These are phyloP conservation scores for Suillus subalutaceus DNA, from an alignment of 768 basidiomycete genomes.

Conservation along the genomic window DNA sequence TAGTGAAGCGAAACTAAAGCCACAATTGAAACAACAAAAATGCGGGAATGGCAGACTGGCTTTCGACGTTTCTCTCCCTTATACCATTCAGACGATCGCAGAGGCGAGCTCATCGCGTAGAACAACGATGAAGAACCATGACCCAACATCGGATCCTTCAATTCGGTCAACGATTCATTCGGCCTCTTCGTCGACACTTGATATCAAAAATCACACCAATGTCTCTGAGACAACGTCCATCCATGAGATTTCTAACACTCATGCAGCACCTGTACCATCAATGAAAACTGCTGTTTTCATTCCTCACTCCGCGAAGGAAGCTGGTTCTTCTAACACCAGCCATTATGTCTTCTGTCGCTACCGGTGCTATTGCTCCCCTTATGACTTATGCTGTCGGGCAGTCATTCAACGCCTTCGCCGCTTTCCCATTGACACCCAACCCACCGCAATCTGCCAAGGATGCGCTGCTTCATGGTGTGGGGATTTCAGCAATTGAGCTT, in stretches of 20 bases:
- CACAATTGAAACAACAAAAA: constrained; percentile 27
- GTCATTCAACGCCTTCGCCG: constrained; percentile 72
- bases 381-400: constrained; percentile 85
- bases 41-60: neutral
- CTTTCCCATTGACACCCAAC: constrained; percentile 48
- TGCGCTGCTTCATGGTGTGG: constrained; percentile 57
- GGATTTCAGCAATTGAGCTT: constrained; percentile 65
- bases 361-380: constrained; percentile 78
- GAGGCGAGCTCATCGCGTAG: constrained; percentile 26
- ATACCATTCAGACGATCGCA: constrained; percentile 11
- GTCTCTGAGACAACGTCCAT: constrained; percentile 18
- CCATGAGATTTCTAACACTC: constrained; percentile 22
- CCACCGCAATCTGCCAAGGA: constrained; percentile 48
- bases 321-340: constrained; percentile 66
- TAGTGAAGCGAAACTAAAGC: constrained; percentile 22
- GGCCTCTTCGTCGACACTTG: constrained; percentile 22
- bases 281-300: constrained; percentile 69
- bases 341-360: constrained; percentile 56
- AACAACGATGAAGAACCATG: constrained; percentile 36
- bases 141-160: constrained; percentile 25
- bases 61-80: constrained; percentile 20
- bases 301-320: constrained; percentile 59
- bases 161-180: constrained; percentile 20
- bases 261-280: constrained; percentile 48
- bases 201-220: constrained; percentile 18